These are phyloP conservation scores for Stereum hirsutum DNA, from an alignment of 1,284 basidiomycete species.

Conservation along the genomic window DNA sequence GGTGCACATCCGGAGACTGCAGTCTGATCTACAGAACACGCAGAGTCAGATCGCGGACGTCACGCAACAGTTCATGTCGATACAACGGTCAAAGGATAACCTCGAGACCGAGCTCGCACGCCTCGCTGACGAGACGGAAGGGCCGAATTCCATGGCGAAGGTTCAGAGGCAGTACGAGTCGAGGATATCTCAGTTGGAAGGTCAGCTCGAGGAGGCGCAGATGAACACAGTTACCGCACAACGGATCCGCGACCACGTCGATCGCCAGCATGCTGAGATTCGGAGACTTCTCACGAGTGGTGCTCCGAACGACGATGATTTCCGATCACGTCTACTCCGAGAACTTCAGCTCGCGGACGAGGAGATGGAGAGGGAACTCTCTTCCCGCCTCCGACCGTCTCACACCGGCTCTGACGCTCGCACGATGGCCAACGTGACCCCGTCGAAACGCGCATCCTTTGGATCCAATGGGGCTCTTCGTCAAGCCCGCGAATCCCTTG, in stretches of 20 bases:
- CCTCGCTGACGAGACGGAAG: slow-evolving; percentile 51
- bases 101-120: slow-evolving; percentile 63
- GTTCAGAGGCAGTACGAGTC: slow-evolving; percentile 59
- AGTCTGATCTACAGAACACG: slow-evolving; percentile 47
- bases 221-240: slow-evolving; percentile 38
- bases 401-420: slow-evolving; percentile 21
- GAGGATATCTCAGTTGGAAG: slow-evolving; percentile 57
- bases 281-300: slow-evolving; percentile 52
- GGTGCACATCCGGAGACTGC: slow-evolving; percentile 45
- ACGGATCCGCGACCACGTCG: slow-evolving; percentile 53
- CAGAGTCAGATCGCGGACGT: slow-evolving; percentile 45
- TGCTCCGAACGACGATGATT: slow-evolving; percentile 48
- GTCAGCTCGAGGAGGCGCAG: slow-evolving; percentile 50
- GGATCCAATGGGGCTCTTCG: slow-evolving; percentile 26
- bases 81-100: slow-evolving; percentile 56
- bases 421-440: slow-evolving; percentile 30
- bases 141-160: slow-evolving; percentile 47
- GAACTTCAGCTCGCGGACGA: slow-evolving; percentile 64
- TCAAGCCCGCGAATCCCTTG: slow-evolving; percentile 22
- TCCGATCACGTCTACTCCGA: slow-evolving; percentile 57
- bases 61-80: slow-evolving; percentile 37
- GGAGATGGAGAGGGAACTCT: slow-evolving; percentile 50
- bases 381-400: slow-evolving; percentile 16
- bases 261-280: slow-evolving; percentile 63
- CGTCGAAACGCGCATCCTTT: slow-evolving; percentile 30